Evolutionary conservation across 2,329 filamentous ascomycete genomes (phyloP).

Genomic region (Tolypocladium ophioglossoides): DNA sequence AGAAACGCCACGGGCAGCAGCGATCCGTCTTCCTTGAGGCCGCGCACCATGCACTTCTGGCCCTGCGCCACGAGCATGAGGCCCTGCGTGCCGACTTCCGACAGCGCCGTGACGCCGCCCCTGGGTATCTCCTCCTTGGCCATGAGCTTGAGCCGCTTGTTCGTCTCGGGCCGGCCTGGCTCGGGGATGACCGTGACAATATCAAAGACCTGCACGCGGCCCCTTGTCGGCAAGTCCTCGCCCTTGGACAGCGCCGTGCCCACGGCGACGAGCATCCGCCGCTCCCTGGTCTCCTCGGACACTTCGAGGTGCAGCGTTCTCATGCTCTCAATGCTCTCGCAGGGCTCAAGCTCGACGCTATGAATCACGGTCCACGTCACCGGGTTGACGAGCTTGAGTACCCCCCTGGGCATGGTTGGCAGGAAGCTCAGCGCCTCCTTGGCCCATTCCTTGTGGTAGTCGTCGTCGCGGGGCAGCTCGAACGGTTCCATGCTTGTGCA

Average conservation of each 20-base stretch:
- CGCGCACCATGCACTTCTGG: slow-evolving; percentile 94
- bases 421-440: slow-evolving; percentile 54
- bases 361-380: slow-evolving; percentile 71
- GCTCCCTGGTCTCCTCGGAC: slow-evolving; percentile 82
- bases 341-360: slow-evolving; percentile 58
- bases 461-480: slow-evolving; percentile 75
- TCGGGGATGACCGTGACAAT: slow-evolving; percentile 87
- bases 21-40: slow-evolving; percentile 88
- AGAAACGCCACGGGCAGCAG: slow-evolving; percentile 92
- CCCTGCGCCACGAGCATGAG: slow-evolving; percentile 87
- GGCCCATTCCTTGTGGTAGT: slow-evolving; percentile 72
- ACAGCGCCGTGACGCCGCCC: slow-evolving; percentile 80
- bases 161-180: slow-evolving; percentile 74
- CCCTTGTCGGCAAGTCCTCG: slow-evolving; percentile 80
- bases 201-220: slow-evolving; percentile 82
- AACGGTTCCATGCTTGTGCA: slow-evolving; percentile 62
- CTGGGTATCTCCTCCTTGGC: slow-evolving; percentile 86
- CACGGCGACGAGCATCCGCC: slow-evolving; percentile 70
- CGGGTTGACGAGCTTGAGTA: slow-evolving; percentile 70
- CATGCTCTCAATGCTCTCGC: slow-evolving; percentile 71
- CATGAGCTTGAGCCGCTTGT: slow-evolving; percentile 73
- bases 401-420: slow-evolving; percentile 61
- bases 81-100: slow-evolving; percentile 75
- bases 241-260: slow-evolving; percentile 81
- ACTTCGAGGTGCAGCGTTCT: slow-evolving; percentile 78